Base-by-base conservation (phyloP, 208 protist species). In the Leishmania guyanensis region DNA sequence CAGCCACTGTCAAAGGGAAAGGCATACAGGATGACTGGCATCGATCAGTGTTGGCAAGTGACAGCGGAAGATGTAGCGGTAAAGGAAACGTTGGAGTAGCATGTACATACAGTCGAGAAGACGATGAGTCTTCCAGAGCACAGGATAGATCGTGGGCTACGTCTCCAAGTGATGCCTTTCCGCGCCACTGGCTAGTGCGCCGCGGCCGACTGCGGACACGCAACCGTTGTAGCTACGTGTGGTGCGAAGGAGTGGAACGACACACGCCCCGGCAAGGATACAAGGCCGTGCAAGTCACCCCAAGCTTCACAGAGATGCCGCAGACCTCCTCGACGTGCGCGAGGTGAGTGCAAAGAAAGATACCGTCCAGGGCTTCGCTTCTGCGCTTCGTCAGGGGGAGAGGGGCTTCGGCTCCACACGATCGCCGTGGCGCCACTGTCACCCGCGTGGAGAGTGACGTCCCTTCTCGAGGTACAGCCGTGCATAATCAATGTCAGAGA, bases 41-140 rank as follows among this genome's bases (percentile, higher is more conserved):
- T 39, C 36, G 36, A 39, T 39, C 36, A 39, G 36, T 39, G 36
- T 39, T 39, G 36, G 1, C 16, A 89, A 17, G 50, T 92, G 89
- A 36, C 78, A 83, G 58, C 84, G 81, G 12, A 92, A 70, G 29
- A 92, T 80, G 48, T 89, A 78, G 3, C 84, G 86, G 43, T 86
- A 92, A 5, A 90, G 68, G 1, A 64, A 54, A 4, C 86, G 80
- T 14, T 77, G 43, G n/a, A 91, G 79, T 60, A 91, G 54, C 88
- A 90, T 87, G 79, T 91, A 93, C n/a, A 75, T 85, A 39, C 83
- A 86, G 69, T 93, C 86, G 8, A 93, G 81, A 2, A 92, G 72
- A 14, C 90, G 88, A 69, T 78, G 86, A 14, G 82, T 82, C 43
- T 91, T 78, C 81, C 82, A 90, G 29, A 89, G 70, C n/a, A 87